Conservation (phyloP, 1,139 yeast species). For the Magnusiomyces magnusii region DNA sequence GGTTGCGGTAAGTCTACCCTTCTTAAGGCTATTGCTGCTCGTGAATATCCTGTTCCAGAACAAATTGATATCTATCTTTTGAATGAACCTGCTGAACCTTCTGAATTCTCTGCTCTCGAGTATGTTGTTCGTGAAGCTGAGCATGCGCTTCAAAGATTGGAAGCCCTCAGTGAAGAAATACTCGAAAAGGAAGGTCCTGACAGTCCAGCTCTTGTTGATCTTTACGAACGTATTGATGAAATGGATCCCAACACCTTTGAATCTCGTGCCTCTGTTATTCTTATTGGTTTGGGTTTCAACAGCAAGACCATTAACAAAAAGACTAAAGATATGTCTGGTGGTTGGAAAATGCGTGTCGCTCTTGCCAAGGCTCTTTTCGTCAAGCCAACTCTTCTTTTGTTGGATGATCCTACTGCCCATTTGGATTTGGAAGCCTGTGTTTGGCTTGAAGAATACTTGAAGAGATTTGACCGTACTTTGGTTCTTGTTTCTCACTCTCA, state of each 20-base stretch:
- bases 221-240: slow-evolving; percentile 91
- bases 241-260: slow-evolving; percentile 97
- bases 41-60: slow-evolving; percentile 94
- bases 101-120: slow-evolving; percentile 86
- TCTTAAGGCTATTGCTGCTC: slow-evolving; percentile 84
- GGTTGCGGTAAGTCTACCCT: slow-evolving; percentile 99
- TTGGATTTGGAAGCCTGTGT: slow-evolving; percentile 99
- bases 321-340: slow-evolving; percentile 99
- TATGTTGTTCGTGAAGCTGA: slow-evolving; percentile 98
- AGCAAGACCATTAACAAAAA: slow-evolving; percentile 72
- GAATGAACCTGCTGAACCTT: slow-evolving; percentile 96
- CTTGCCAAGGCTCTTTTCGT: slow-evolving; percentile 76
- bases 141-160: slow-evolving; percentile 81
- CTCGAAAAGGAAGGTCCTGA: slow-evolving; percentile 94
- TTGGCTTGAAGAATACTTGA: slow-evolving; percentile 97
- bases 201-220: slow-evolving; percentile 71
- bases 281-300: slow-evolving; percentile 97
- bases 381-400: slow-evolving; percentile 50
- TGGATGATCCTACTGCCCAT: slow-evolving; percentile 99
- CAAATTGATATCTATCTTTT: slow-evolving; percentile 83
- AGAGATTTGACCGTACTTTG: slow-evolving; percentile 87
- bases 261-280: slow-evolving; percentile 89
- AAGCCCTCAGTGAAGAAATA: slow-evolving; percentile 82
- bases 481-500: slow-evolving; percentile 96
- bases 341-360: slow-evolving; percentile 92